Conservation (phyloP, 2,329 filamentous ascomycete genomes). For the Calonectria fujianensis region DNA sequence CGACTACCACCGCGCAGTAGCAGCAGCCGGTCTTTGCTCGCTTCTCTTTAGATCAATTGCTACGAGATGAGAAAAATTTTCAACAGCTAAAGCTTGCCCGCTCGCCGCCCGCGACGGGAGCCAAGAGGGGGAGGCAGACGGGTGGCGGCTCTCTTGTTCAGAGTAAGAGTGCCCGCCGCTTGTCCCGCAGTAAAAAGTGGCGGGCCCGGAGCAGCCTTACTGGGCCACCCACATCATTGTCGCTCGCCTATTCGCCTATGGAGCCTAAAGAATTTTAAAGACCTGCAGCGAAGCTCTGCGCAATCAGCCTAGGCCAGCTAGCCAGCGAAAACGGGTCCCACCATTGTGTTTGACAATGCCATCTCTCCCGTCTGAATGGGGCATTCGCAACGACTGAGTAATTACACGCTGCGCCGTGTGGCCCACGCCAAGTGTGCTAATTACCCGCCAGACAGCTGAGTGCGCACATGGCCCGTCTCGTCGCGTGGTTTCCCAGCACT, state of each 20-base stretch:
- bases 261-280: conserved; percentile 10
- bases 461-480: conserved; percentile 20
- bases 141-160: background rate
- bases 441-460: conserved; percentile 4
- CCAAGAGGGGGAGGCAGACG: background rate
- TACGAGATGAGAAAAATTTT: conserved; percentile 19
- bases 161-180: background rate
- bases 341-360: conserved; percentile 22
- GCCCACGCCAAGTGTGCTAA: conserved; percentile 26
- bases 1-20: background rate
- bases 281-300: conserved; percentile 22
- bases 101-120: background rate
- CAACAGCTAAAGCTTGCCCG: conserved; percentile 5
- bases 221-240: conserved; percentile 23
- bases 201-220: conserved; percentile 16
- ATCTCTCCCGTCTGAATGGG: conserved; percentile 16
- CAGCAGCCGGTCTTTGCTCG: conserved; percentile 4
- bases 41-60: conserved; percentile 8
- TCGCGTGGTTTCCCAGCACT: conserved; percentile 20
- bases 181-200: conserved; percentile 7
- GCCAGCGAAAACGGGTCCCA: background rate
- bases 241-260: conserved; percentile 13
- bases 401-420: conserved; percentile 25
- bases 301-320: conserved; percentile 29
- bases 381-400: conserved; percentile 5